Conservation (phyloP, 495 filamentous ascomycete genomes). For the Astrothelium subdiscretum region DNA sequence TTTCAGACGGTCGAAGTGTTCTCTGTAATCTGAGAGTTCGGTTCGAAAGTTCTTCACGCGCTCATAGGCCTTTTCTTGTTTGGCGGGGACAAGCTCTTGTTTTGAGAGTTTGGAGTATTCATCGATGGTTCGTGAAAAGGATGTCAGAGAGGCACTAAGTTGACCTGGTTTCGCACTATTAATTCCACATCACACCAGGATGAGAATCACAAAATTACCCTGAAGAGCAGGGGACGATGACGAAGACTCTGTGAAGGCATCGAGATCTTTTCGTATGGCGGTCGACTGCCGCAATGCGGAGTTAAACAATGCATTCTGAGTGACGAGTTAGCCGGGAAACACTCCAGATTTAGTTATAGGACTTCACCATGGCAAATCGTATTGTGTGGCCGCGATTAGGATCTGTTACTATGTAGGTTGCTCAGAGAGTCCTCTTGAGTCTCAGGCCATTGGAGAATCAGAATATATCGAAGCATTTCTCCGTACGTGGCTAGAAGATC, state of each 20-base stretch:
- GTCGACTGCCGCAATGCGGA: constrained; percentile 89
- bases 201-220: too few relatives aligned
- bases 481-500: neutral
- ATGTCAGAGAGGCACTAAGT: constrained; percentile 75
- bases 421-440: too few relatives aligned
- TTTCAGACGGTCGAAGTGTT: constrained; percentile 66
- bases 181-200: too few relatives aligned
- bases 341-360: neutral
- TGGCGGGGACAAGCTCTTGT: constrained; percentile 73
- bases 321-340: neutral
- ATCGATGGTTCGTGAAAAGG: constrained; percentile 83
- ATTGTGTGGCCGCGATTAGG: too few relatives aligned
- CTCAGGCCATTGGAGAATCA: too few relatives aligned
- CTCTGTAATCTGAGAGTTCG: constrained; percentile 68
- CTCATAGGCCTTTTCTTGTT: constrained; percentile 82
- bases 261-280: constrained; percentile 73
- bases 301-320: constrained; percentile 85
- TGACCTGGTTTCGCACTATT: too few relatives aligned
- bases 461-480: neutral
- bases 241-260: constrained; percentile 52
- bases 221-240: constrained; percentile 54
- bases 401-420: too few relatives aligned
- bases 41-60: constrained; percentile 73
- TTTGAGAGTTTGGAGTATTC: constrained; percentile 80
- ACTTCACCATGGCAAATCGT: neutral